Evolutionary conservation across 306 rosid species (phyloP), one percentile per base, ranked within the genome.

Genomic region (Quercus suber): DNA sequence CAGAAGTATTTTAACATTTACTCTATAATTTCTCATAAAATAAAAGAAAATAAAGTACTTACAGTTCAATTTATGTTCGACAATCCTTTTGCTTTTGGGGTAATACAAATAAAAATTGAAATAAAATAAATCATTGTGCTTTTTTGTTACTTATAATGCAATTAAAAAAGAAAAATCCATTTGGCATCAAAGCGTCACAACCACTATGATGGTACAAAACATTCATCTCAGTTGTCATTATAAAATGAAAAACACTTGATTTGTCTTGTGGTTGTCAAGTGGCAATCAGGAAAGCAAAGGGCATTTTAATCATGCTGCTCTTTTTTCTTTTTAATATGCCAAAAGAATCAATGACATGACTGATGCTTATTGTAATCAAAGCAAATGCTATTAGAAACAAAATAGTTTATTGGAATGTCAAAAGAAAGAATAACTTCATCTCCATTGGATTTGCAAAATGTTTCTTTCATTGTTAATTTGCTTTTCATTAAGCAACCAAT

Each of bases 311-410:
- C 28, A 43, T 33, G 20, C 45, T 17, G 5, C 33, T 63, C 20
- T 17, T 43, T 59, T 43, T 68, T 51, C 20, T 37, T 37, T 64
- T 49, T 55, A 64, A 23, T 45, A 28, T 75, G 55, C 64, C 23
- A 20, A 20, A n/a, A 9, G 45, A 58, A n/a, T 37, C 21, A 49
- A 28, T 68, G 71, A 58, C 11, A 20, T 58, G 59, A 76, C 78
- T 57, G 60, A 65, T 74, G 65, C 75, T 64, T 52, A 7, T 14
- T 57, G 63, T 69, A 27, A 68, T 37, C 55, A 6, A 61, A 45
- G 14, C 59, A 41, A 80, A 74, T 74, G 58, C 77, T 63, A 71
- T 57, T 71, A 75, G 59, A 77, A 70, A 69, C 60, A 55, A 57
- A 18, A 74, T 75, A 63, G 73, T 67, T 73, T 17, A 63, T 76